Conservation (phyloP, 2,329 filamentous ascomycete genomes). For the Colletotrichum echinochloae region DNA sequence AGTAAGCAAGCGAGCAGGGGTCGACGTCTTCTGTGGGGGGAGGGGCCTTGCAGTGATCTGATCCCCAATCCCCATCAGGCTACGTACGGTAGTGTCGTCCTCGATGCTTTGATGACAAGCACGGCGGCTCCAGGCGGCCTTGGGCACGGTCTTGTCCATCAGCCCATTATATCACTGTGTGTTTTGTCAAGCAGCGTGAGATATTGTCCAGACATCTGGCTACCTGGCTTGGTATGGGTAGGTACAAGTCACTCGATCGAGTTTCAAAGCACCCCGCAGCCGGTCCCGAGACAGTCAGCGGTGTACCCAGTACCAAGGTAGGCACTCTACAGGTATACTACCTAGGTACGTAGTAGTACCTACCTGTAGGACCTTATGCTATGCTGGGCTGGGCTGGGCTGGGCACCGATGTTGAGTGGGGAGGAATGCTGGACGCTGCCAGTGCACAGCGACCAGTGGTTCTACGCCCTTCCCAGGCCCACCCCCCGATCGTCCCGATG, state of each 20-base stretch:
- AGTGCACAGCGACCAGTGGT: not conserved
- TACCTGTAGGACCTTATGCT: not conserved
- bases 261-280: not conserved
- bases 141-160: not conserved
- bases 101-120: not conserved
- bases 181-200: not conserved
- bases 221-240: too few species aligned
- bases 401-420: constrained; percentile 1
- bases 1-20: constrained; percentile 9
- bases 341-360: too few species aligned
- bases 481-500: constrained; percentile 15
- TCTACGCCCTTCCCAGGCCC: not conserved
- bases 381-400: not conserved
- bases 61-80: constrained; percentile 7
- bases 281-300: not conserved
- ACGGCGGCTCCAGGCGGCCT: not conserved
- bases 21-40: constrained; percentile 24
- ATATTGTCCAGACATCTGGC: too few species aligned
- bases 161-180: too few species aligned
- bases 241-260: not conserved
- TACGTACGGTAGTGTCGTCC: too few species aligned
- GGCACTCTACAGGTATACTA: too few species aligned
- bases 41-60: constrained; percentile 28
- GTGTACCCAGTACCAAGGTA: not conserved
- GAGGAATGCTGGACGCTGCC: not conserved